phyloP scores from a whole-genome alignment of 805 yeast genomes.

The Metschnikowia hibisci region DNA sequence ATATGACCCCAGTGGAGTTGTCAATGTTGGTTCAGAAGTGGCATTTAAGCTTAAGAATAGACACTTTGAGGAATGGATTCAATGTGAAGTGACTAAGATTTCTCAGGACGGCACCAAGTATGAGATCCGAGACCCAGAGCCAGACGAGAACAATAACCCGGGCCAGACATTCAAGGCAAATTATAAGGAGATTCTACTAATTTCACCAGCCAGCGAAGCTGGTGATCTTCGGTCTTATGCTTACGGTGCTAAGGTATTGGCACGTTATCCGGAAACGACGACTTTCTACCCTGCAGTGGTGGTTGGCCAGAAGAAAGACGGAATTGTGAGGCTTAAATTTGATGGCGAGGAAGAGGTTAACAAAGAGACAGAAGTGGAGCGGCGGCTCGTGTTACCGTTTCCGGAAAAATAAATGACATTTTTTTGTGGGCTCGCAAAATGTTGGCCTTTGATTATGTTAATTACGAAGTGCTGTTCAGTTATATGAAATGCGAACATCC shows the following conservation, averaged over 20 bases:
- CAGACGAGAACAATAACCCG: slow-evolving; percentile 86
- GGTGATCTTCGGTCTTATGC: slow-evolving; percentile 52
- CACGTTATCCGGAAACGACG: slow-evolving; percentile 95
- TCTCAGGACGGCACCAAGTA: slow-evolving; percentile 66
- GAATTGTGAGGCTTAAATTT: slow-evolving; percentile 73
- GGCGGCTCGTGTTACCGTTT: slow-evolving; percentile 76
- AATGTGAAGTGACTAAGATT: slow-evolving; percentile 80
- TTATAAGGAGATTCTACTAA: slow-evolving; percentile 72
- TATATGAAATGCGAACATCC: too few relatives aligned
- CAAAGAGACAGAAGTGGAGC: slow-evolving; percentile 88
- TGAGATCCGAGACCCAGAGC: slow-evolving; percentile 97
- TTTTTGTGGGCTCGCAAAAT: too few relatives aligned
- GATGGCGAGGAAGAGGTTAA: slow-evolving; percentile 98
- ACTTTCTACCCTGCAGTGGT: slow-evolving; percentile 95
- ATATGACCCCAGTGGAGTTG: slow-evolving; percentile 56
- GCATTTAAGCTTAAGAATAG: slow-evolving; percentile 75
- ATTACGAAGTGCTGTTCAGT: too few relatives aligned
- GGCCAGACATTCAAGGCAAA: slow-evolving; percentile 83
- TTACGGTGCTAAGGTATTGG: slow-evolving; percentile 76
- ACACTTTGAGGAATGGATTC: slow-evolving; percentile 92
- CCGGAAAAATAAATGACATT: slow-evolving; percentile 35
- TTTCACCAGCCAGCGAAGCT: slow-evolving; percentile 53
- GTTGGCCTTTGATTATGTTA: too few relatives aligned
- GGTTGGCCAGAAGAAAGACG: slow-evolving; percentile 68
- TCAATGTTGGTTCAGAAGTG: slow-evolving; percentile 71